Base-by-base conservation (phyloP, 2,329 filamentous ascomycete genomes). In the Nannizzia gypsea region DNA sequence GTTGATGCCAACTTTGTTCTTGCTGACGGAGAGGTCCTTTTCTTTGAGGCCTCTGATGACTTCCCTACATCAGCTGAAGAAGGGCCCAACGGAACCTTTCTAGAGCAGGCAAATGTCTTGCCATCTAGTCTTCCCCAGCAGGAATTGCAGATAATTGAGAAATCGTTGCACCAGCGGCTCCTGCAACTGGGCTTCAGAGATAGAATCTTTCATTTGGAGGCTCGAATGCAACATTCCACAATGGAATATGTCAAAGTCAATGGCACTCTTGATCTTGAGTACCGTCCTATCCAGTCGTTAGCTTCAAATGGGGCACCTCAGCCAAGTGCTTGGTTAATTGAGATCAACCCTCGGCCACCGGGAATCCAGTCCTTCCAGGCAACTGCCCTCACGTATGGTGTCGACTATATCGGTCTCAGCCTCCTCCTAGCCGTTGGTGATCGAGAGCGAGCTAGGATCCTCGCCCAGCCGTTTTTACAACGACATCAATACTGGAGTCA, bases 1-100 rank as follows among this genome's bases (percentile, higher is more conserved):
- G 66, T 77, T 1, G 75, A 77, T 60, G 71, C 68, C 54, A 77
- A 77, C 63, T 66, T 78, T 26, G 68, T 74, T 2, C 59, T 78
- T 0, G 64, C 65, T n/a, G 66, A 77, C 56, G 74, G 73, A 1
- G 65, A 76, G 40, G 42, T 77, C 1, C 59, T 77, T 2, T 77
- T 76, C 62, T 71, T 64, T 60, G 73, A 78, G 38, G 63, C 75
- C 2, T 63, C 64, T 4, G 74, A 77, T 58, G 69, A 76, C 54
- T 73, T 74, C 57, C 74, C 75, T 6, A 20, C 9, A 4, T n/a
- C 9, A 3, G 42, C 42, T n/a, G 42, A 48, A 6, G 11, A 24
- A n/a, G 40, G 26, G 6, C 34, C 24, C n/a, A 38, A 6, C 13
- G 17, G 20, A 11, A 42, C 26, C 3, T 57, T 57, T 20, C 11